Evolutionary conservation across 2,329 filamentous ascomycete genomes (phyloP), one percentile per base, ranked within the genome.

Genomic region (Microsporum ferrugineum): DNA sequence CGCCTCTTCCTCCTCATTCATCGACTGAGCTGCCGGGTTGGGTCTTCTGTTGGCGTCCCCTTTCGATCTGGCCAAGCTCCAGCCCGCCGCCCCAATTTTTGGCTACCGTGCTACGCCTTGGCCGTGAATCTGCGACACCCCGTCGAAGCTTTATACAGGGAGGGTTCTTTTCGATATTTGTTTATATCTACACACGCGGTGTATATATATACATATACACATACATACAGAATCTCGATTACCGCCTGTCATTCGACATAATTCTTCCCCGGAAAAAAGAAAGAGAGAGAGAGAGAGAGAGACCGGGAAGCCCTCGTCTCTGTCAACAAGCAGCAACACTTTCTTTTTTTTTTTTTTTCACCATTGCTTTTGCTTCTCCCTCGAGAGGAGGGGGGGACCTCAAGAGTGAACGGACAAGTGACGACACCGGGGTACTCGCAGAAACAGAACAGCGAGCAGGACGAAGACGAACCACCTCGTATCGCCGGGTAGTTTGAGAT

Each of bases 41-140:
- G 51, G 31, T 14, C 51, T 38, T 27, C 2, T 12, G 51, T 7
- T 23, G 23, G 27, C 23, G 12, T 34, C 39, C 39, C 39, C 39
- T 43, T 43, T 43, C 39, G 31, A 55, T 55, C 51, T 55, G 51
- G 51, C 51, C 31, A 55, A 55, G 51, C 34, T 55, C 51, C 51
- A 55, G 51, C 51, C 51, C 51, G 51, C 31, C 31, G 33, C 31
- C 51, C 51, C 29, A 55, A 55, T 55, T 17, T 55, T 55, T 55
- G 51, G 51, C 51, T 55, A 55, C 51, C 51, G 31, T 55, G 51
- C 51, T 55, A 55, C 51, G 51, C 51, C 36, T 55, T 55, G 51
- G 51, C 31, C 51, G 51, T 55, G 51, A 36, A 55, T 31, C 31
- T 38, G 51, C 51, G 33, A 55, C 51, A 55, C 29, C 31, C 51